Percentiles rank a stretch among this genome's conserved stretches.
phyloP scores from a whole-genome alignment of 1,284 basidiomycete species.

The Malassezia equina region DNA sequence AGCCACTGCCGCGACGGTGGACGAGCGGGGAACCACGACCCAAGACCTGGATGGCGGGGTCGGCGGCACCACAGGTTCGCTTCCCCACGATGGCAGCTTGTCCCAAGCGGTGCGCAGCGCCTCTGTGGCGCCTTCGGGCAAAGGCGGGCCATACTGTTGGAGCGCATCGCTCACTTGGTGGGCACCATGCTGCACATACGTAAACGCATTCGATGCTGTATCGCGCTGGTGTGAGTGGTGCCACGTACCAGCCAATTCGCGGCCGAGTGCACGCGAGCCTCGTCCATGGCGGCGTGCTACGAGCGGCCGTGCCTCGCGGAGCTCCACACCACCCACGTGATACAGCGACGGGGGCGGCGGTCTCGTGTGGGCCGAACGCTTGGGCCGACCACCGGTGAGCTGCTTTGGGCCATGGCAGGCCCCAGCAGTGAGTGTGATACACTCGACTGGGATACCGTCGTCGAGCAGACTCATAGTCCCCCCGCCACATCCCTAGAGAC shows the following conservation, averaged over 20 bases:
- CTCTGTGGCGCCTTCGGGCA: neutral
- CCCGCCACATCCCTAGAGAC: constrained; percentile 13
- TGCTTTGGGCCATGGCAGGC: neutral
- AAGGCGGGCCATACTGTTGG: constrained; percentile 11
- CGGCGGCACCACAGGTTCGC: neutral
- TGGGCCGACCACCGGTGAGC: neutral
- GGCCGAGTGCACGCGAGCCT: neutral
- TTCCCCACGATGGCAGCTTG: neutral
- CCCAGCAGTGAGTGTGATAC: neutral
- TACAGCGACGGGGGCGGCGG: neutral
- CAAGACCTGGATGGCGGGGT: constrained; percentile 24
- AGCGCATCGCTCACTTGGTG: constrained; percentile 1
- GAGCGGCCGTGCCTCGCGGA: neutral
- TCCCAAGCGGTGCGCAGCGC: neutral
- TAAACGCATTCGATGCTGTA: neutral
- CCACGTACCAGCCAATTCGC: neutral
- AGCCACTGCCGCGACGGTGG: constrained; percentile 9
- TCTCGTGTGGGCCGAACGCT: neutral
- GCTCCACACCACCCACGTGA: neutral
- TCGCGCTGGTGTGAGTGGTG: neutral
- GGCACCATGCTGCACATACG: neutral
- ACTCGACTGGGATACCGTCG: constrained; percentile 11
- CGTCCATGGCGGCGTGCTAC: neutral
- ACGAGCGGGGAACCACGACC: neutral
- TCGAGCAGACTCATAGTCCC: constrained; percentile 11